phyloP scores from a whole-genome alignment of 192 early-diverging fungal genomes.

The Podochytrium sp. region DNA sequence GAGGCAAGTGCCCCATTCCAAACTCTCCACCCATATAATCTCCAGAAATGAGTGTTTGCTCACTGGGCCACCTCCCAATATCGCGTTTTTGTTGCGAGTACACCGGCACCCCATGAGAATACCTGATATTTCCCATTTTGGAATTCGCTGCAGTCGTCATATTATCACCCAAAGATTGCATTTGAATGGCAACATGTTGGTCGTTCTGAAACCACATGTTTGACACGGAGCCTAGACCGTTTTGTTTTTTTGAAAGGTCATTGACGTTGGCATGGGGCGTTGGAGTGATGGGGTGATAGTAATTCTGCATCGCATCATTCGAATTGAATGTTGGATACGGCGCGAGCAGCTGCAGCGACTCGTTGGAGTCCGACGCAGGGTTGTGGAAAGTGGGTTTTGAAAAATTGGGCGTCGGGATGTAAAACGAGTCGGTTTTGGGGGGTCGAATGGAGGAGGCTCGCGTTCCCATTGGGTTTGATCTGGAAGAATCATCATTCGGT shows the following conservation, averaged over 20 bases:
- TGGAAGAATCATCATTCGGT: too few species aligned
- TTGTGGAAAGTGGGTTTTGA: too few species aligned
- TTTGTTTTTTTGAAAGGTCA: too few species aligned
- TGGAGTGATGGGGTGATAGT: background rate
- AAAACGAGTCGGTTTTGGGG: too few species aligned
- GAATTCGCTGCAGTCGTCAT: background rate
- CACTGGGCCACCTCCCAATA: slow-evolving; percentile 20
- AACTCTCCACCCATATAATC: background rate
- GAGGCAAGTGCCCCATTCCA: too few species aligned
- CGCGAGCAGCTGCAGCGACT: background rate
- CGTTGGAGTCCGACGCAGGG: too few species aligned
- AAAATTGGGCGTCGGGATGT: too few species aligned
- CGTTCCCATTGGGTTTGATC: too few species aligned
- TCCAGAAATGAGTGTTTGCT: slow-evolving; percentile 13
- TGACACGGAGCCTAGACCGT: background rate
- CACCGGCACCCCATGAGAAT: background rate
- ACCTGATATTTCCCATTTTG: background rate
- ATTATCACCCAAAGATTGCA: background rate
- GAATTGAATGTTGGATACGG: background rate
- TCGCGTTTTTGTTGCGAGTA: background rate
- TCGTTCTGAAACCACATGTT: background rate
- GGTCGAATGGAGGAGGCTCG: too few species aligned
- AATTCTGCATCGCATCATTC: background rate
- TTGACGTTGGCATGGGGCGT: too few species aligned
- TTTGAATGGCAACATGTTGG: background rate